A percentile compares a stretch with the other conserved stretches of the same genome.
Conservation (phyloP, 192 early-diverging fungal species). For the Coemansia sp. region DNA sequence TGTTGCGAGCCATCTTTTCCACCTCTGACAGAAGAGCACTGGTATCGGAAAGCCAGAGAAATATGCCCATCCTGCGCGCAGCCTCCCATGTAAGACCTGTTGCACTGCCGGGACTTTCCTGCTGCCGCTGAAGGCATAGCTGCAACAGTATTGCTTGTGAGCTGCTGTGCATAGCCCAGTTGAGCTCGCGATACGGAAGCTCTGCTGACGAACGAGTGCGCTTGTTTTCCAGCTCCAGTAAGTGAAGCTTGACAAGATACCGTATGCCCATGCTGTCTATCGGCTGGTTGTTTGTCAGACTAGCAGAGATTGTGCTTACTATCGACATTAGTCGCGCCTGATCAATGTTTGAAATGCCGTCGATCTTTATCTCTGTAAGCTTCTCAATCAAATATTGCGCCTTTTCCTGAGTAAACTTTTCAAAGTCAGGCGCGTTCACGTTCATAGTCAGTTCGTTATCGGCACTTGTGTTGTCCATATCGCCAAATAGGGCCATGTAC, state of each 20-base stretch:
- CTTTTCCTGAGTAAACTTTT: constrained; percentile 42
- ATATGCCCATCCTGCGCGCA: constrained; percentile 79
- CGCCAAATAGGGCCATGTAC: constrained; percentile 31
- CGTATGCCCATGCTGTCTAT: constrained; percentile 86
- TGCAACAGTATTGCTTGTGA: constrained; percentile 69
- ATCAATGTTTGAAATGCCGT: constrained; percentile 63
- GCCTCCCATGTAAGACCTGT: constrained; percentile 77
- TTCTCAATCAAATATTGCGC: constrained; percentile 43
- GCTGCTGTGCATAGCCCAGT: constrained; percentile 86
- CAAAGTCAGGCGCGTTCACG: constrained; percentile 35
- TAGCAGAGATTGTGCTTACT: constrained; percentile 62
- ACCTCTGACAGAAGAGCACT: constrained; percentile 70
- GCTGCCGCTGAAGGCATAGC: constrained; percentile 31
- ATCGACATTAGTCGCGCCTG: constrained; percentile 75
- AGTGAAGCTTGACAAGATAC: constrained; percentile 77
- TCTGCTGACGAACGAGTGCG: constrained; percentile 46
- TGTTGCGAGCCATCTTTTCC: constrained; percentile 87
- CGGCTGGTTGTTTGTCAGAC: constrained; percentile 66
- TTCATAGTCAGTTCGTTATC: background rate
- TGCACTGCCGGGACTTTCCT: constrained; percentile 24
- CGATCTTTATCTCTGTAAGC: constrained; percentile 46
- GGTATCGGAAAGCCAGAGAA: constrained; percentile 80
- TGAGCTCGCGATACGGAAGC: constrained; percentile 65
- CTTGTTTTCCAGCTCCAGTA: constrained; percentile 60
- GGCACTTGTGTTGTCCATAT: background rate